A percentile compares a stretch with the other conserved stretches of the same genome.
Evolutionary conservation across 2,329 filamentous ascomycete genomes (phyloP).

Genomic region (Aspergillus bombycis): DNA sequence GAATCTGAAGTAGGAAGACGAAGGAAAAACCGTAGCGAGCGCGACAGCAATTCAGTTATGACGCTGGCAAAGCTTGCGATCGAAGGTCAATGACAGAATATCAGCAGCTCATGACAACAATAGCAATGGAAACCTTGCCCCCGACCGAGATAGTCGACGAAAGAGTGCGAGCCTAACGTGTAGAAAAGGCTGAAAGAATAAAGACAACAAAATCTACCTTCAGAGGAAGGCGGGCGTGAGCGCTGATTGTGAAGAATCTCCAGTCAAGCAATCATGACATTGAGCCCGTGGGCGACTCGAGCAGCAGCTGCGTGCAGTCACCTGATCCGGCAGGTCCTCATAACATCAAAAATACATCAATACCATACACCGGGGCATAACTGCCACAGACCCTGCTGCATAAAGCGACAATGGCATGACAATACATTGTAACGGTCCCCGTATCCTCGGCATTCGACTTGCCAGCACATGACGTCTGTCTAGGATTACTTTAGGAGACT

Average conservation of each 20-base stretch:
- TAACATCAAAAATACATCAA: background rate
- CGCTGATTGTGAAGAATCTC: slow-evolving; percentile 8
- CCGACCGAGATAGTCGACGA: background rate
- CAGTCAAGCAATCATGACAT: slow-evolving; percentile 8
- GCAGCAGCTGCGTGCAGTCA: slow-evolving; percentile 16
- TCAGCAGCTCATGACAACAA: slow-evolving; percentile 15
- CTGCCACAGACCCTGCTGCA: background rate
- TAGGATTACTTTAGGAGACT: slow-evolving; percentile 4
- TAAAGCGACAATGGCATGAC: background rate
- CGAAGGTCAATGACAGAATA: slow-evolving; percentile 7
- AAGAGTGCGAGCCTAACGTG: slow-evolving; percentile 6
- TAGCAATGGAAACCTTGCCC: slow-evolving; percentile 5
- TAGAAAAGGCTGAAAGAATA: slow-evolving; percentile 4
- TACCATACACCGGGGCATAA: background rate
- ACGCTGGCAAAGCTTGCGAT: slow-evolving; percentile 7
- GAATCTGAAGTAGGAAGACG: background rate
- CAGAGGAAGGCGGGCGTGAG: slow-evolving; percentile 7
- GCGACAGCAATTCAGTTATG: slow-evolving; percentile 5
- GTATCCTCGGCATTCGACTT: slow-evolving; percentile 5
- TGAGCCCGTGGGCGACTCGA: slow-evolving; percentile 8
- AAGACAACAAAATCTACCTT: slow-evolving; percentile 4
- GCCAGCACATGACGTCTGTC: slow-evolving; percentile 18
- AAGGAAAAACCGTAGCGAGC: slow-evolving; percentile 6
- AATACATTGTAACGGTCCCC: background rate
- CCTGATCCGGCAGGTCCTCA: slow-evolving; percentile 12